Percentiles rank a stretch among this genome's conserved stretches.
These are phyloP conservation scores for Pachysandra terminalis DNA, from an alignment of 164 flowering plant genomes.

Conservation along the genomic window DNA sequence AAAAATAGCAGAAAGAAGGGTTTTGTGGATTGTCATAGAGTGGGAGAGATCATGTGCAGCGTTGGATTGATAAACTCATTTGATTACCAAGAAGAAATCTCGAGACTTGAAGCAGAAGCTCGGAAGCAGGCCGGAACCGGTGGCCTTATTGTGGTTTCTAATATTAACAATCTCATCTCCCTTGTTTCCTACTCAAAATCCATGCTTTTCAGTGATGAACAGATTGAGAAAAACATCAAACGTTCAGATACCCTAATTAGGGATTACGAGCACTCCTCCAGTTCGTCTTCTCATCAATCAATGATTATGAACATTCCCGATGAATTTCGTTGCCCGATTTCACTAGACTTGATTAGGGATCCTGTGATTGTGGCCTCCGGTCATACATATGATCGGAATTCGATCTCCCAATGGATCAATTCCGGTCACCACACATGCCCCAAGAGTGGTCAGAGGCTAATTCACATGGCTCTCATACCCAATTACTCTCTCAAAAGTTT, in stretches of 20 bases:
- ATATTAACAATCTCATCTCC: constrained; percentile 63
- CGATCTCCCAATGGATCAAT: constrained; percentile 71
- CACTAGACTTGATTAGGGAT: constrained; percentile 74
- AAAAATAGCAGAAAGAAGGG: constrained; percentile 32
- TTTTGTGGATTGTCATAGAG: constrained; percentile 26
- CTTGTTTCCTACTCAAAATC: constrained; percentile 47
- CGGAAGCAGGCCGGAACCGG: constrained; percentile 76
- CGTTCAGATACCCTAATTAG: too few relatives aligned
- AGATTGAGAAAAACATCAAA: constrained; percentile 9
- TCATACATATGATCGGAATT: constrained; percentile 67
- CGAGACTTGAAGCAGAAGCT: constrained; percentile 53
- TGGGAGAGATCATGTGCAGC: constrained; percentile 35
- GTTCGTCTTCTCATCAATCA: constrained; percentile 35
- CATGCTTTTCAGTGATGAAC: constrained; percentile 22
- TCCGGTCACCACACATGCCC: constrained; percentile 73
- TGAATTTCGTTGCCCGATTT: constrained; percentile 70
- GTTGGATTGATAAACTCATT: constrained; percentile 39
- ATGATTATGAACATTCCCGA: constrained; percentile 40
- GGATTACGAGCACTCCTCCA: constrained; percentile 26
- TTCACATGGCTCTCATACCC: constrained; percentile 69
- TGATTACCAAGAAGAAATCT: constrained; percentile 51
- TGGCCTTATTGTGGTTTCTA: constrained; percentile 56
- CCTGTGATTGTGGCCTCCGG: constrained; percentile 82
- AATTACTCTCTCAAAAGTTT: constrained; percentile 66
- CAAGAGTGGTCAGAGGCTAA: constrained; percentile 60